phyloP scores from a whole-genome alignment of 2,329 filamentous ascomycete genomes.

The Pezicula neosporulosa region DNA sequence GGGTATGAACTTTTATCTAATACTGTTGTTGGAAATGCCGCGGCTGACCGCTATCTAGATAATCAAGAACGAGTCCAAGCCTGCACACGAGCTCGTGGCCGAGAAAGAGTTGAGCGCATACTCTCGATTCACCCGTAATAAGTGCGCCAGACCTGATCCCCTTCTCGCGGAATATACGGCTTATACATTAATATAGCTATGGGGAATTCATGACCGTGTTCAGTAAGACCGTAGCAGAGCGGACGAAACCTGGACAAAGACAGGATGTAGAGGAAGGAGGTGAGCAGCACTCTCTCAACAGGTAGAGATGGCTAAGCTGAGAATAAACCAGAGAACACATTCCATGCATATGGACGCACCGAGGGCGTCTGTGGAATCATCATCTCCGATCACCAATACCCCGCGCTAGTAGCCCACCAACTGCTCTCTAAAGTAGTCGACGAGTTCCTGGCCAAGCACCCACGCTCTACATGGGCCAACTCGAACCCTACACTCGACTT shows the following conservation, averaged over 20 bases:
- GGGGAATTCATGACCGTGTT: constrained; percentile 78
- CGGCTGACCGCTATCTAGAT: constrained; percentile 50
- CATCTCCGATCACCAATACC: constrained; percentile 74
- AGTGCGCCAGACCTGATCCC: constrained; percentile 40
- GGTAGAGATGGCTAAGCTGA: constrained; percentile 3
- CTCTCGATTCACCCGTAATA: constrained; percentile 74
- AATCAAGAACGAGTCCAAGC: constrained; percentile 74
- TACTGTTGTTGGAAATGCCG: constrained; percentile 15
- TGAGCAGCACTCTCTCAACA: constrained; percentile 32
- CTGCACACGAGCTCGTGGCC: constrained; percentile 70
- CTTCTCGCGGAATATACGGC: neutral
- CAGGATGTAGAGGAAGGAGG: constrained; percentile 84
- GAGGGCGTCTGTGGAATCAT: constrained; percentile 74
- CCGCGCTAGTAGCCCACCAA: constrained; percentile 77
- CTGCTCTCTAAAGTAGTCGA: constrained; percentile 83
- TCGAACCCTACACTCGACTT: constrained; percentile 54
- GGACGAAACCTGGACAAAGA: constrained; percentile 75
- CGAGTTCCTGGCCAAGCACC: constrained; percentile 78
- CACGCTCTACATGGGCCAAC: constrained; percentile 62
- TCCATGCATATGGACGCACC: constrained; percentile 74
- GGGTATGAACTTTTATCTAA: constrained; percentile 49
- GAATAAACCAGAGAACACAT: constrained; percentile 54
- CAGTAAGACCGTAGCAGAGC: constrained; percentile 81
- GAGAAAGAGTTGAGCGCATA: constrained; percentile 77
- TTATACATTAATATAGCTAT: constrained; percentile 32